Conservation (phyloP, 169 alveolate species). For the Theileria annulata region DNA sequence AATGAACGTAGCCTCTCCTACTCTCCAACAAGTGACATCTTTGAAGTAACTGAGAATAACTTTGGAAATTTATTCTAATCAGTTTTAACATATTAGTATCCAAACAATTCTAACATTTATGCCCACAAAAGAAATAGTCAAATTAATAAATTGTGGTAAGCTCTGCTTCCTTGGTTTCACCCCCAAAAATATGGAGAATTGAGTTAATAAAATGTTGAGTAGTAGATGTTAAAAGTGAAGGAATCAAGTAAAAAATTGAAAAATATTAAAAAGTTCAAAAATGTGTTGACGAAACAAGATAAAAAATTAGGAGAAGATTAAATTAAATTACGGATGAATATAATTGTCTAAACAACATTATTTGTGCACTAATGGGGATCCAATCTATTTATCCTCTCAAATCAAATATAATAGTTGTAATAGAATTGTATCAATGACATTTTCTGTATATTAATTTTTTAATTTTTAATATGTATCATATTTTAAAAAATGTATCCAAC, state of each 20-base stretch:
- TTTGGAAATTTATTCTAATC: neutral
- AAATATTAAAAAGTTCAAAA: neutral
- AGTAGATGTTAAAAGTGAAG: neutral
- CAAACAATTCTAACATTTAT: neutral
- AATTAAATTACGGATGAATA: too few species aligned
- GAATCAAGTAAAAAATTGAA: neutral
- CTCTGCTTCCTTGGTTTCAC: neutral
- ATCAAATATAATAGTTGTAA: neutral
- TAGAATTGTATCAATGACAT: neutral
- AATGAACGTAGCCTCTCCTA: conserved; percentile 74
- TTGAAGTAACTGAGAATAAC: neutral
- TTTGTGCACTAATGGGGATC: neutral
- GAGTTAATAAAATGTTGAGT: neutral
- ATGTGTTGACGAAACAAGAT: neutral
- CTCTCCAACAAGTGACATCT: neutral
- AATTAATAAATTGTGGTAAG: neutral
- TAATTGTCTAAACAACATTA: neutral
- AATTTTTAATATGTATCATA: neutral
- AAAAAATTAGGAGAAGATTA: neutral
- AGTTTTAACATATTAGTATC: neutral
- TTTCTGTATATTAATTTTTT: neutral
- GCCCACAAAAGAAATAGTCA: neutral
- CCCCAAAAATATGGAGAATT: neutral
- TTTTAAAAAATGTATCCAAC: neutral
- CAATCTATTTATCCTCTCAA: neutral